These are phyloP conservation scores for Blepharisma japonicum DNA, from an alignment of 73 alveolate species.

Conservation along the genomic window DNA sequence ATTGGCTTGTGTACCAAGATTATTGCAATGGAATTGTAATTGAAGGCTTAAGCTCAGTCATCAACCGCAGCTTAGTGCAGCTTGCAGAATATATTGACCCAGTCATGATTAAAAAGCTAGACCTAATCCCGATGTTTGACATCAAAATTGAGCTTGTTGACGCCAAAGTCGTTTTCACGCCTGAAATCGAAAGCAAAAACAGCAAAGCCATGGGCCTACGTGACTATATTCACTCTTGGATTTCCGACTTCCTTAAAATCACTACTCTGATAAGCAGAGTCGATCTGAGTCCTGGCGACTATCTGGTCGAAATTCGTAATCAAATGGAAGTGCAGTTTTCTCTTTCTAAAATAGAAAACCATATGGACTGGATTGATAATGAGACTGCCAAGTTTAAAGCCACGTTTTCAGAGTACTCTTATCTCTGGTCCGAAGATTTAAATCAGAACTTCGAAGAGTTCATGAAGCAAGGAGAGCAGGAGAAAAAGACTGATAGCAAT, in stretches of 20 bases:
- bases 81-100: slow-evolving; percentile 68
- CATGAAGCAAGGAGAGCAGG: slow-evolving; percentile 78
- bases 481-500: slow-evolving; percentile 64
- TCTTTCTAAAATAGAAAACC: slow-evolving; percentile 47
- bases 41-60: slow-evolving; percentile 77
- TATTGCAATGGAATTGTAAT: slow-evolving; percentile 76
- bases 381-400: slow-evolving; percentile 76
- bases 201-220: slow-evolving; percentile 81
- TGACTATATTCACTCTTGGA: slow-evolving; percentile 87
- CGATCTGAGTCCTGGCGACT: slow-evolving; percentile 92
- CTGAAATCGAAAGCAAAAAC: slow-evolving; percentile 70
- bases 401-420: slow-evolving; percentile 77
- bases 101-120: slow-evolving; percentile 56
- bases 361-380: slow-evolving; percentile 72
- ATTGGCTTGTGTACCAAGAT: slow-evolving; percentile 79
- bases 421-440: slow-evolving; percentile 95
- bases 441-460: slow-evolving; percentile 86
- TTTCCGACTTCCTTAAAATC: slow-evolving; percentile 83
- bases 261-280: slow-evolving; percentile 88
- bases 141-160: slow-evolving; percentile 70
- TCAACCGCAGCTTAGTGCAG: slow-evolving; percentile 55
- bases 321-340: slow-evolving; percentile 79
- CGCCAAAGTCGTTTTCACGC: slow-evolving; percentile 63
- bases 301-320: slow-evolving; percentile 93
- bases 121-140: slow-evolving; percentile 72